phyloP scores from a whole-genome alignment of 805 yeast genomes.

The Lipomyces kockii region DNA sequence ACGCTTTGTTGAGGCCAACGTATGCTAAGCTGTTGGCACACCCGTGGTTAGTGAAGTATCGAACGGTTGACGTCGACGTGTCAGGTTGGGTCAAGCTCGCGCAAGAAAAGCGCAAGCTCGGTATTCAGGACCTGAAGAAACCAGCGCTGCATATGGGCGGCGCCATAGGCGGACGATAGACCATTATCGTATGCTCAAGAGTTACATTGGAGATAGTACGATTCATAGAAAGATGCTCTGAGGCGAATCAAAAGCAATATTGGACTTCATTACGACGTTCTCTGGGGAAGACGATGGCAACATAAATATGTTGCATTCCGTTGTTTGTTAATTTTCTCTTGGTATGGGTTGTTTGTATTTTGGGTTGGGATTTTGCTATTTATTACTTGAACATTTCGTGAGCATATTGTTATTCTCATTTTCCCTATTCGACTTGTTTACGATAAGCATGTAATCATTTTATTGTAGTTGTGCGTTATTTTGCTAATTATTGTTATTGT shows the following conservation, averaged over 20 bases:
- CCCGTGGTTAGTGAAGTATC: slow-evolving; percentile 75
- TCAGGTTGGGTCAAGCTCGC: slow-evolving; percentile 46
- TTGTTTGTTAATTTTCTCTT: background rate
- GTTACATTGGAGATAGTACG: background rate
- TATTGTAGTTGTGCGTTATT: background rate
- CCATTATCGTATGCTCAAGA: background rate
- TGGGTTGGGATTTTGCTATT: background rate
- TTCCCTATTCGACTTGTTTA: background rate
- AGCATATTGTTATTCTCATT: background rate
- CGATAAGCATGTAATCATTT: background rate
- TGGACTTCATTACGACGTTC: background rate
- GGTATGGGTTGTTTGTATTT: background rate
- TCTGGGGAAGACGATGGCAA: background rate
- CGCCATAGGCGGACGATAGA: slow-evolving; percentile 4
- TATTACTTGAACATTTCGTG: background rate
- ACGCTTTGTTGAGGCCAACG: slow-evolving; percentile 79
- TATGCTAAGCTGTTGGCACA: slow-evolving; percentile 75
- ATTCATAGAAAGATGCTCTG: background rate
- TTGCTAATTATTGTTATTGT: too few species aligned
- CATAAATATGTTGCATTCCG: background rate
- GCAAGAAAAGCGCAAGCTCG: slow-evolving; percentile 5
- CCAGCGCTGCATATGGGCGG: slow-evolving; percentile 36
- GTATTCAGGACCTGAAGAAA: background rate
- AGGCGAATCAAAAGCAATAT: background rate
- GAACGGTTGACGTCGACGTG: slow-evolving; percentile 51